Evolutionary conservation across 1,284 basidiomycete species (phyloP).

Genomic region (Agaricales sp.): DNA sequence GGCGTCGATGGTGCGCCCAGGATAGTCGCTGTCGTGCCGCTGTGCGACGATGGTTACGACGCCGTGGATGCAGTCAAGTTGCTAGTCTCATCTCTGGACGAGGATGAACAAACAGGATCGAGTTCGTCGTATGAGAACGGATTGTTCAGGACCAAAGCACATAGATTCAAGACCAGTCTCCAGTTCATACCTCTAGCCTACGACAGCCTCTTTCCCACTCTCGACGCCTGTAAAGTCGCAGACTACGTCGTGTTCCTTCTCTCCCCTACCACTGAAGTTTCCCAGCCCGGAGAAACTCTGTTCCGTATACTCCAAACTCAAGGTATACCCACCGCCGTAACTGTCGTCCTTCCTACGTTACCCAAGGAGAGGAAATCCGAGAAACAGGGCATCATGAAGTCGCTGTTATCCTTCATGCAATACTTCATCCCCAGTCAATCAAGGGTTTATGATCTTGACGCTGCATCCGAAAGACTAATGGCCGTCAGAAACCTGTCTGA

Average conservation of each 20-base stretch:
- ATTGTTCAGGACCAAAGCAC: conserved; percentile 26
- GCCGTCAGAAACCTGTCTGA: conserved; percentile 72
- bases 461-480: conserved; percentile 57
- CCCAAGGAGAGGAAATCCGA: conserved; percentile 43
- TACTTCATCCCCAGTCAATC: conserved; percentile 90
- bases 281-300: conserved; percentile 81
- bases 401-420: conserved; percentile 83
- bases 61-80: conserved; percentile 38
- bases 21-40: conserved; percentile 71
- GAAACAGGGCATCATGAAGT: conserved; percentile 65
- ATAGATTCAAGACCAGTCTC: conserved; percentile 82
- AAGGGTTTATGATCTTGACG: conserved; percentile 53
- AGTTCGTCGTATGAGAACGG: not conserved
- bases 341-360: conserved; percentile 37
- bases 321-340: conserved; percentile 67
- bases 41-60: conserved; percentile 19
- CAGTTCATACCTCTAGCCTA: conserved; percentile 78
- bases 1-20: conserved; percentile 73
- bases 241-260: conserved; percentile 88
- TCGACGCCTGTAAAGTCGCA: conserved; percentile 83
- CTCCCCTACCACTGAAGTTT: conserved; percentile 77
- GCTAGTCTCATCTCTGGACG: conserved; percentile 59
- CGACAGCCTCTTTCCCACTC: conserved; percentile 61
- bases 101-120: not conserved
- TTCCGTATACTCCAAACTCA: conserved; percentile 83